Conservation (phyloP, 1,284 basidiomycete species). For the Puccinia coronata region DNA sequence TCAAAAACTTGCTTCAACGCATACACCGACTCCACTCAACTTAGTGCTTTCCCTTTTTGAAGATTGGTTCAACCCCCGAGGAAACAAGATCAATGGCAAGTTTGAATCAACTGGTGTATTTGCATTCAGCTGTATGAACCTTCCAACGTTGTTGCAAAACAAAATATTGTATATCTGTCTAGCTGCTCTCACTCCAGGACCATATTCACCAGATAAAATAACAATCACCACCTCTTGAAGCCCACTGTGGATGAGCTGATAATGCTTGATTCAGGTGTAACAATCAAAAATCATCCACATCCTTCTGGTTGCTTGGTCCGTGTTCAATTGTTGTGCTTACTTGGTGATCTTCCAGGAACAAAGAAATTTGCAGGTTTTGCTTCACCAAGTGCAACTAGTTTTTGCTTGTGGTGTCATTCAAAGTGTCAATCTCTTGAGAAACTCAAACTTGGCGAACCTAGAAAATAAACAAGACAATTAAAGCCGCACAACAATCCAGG, state of each 20-base stretch:
- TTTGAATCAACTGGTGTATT: conserved; percentile 14
- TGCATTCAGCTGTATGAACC: conserved; percentile 27
- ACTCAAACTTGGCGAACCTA: not conserved
- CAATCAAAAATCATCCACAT: not conserved
- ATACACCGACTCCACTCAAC: conserved; percentile 6
- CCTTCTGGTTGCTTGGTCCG: conserved; percentile 4
- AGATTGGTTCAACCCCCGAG: conserved; percentile 29
- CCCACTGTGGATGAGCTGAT: conserved; percentile 15
- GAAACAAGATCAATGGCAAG: conserved; percentile 12
- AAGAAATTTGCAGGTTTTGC: conserved; percentile 11
- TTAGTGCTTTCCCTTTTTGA: conserved; percentile 13
- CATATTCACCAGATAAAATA: conserved; percentile 10
- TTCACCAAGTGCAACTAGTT: not conserved
- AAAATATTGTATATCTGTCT: not conserved
- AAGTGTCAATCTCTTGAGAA: not conserved
- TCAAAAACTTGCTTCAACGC: not conserved
- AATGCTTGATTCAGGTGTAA: not conserved
- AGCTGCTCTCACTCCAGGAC: conserved; percentile 19
- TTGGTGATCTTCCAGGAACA: not conserved
- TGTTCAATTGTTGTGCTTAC: conserved; percentile 1
- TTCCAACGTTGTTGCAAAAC: conserved; percentile 17
- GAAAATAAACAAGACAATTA: conserved; percentile 11
- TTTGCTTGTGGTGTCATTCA: conserved; percentile 17
- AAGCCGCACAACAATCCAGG: not conserved
- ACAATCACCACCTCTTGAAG: conserved; percentile 15